These are phyloP conservation scores for Dictyostelium capitatum DNA, from an alignment of 78 protist species.

Conservation along the genomic window DNA sequence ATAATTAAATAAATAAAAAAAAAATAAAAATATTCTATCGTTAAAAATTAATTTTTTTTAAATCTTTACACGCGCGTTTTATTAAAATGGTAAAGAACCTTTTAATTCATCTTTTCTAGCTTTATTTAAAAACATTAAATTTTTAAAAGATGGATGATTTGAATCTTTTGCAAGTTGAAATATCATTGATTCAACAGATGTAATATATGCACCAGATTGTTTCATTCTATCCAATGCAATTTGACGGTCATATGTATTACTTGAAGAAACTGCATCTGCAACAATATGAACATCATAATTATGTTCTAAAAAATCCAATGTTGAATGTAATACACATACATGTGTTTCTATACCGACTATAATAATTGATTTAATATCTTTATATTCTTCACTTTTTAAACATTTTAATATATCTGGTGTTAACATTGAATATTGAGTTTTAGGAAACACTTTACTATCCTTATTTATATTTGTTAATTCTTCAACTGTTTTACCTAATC, in stretches of 20 bases:
- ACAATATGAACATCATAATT: constrained; percentile 87
- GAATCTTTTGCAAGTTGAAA: neutral
- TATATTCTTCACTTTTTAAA: neutral
- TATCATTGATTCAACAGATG: neutral
- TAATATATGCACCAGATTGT: constrained; percentile 68
- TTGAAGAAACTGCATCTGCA: constrained; percentile 80
- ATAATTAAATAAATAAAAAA: no score
- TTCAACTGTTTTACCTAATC: constrained; percentile 60
- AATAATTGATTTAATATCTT: constrained; percentile 36
- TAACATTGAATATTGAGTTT: constrained; percentile 83
- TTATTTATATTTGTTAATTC: constrained; percentile 13
- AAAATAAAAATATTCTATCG: no score
- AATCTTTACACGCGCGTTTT: no score
- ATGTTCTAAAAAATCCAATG: constrained; percentile 73
- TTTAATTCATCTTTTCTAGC: no score
- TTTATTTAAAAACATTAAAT: no score
- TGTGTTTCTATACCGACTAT: constrained; percentile 87
- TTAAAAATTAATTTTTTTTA: no score
- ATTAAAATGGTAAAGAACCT: no score
- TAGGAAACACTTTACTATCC: constrained; percentile 17
- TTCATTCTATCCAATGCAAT: constrained; percentile 81
- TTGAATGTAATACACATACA: constrained; percentile 84
- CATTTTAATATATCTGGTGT: constrained; percentile 30
- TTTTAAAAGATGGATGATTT: no score
- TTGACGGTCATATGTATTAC: constrained; percentile 1